Evolutionary conservation across 2,329 filamentous ascomycete species (phyloP).

Genomic region (Ophiostoma sp.): DNA sequence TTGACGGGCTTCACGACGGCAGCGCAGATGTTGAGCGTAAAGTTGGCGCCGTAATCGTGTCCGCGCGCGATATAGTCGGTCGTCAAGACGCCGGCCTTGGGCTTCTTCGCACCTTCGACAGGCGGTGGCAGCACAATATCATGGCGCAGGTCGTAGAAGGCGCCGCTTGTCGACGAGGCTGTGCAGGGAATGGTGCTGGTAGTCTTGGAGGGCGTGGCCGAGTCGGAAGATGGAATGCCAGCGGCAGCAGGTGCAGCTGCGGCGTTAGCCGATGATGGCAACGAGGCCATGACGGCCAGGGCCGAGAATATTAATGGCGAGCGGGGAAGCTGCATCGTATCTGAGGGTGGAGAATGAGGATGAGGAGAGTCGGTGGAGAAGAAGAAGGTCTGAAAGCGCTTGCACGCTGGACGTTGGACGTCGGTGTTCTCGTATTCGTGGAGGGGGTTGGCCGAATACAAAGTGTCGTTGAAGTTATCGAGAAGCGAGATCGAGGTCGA

Average conservation of each 20-base stretch:
- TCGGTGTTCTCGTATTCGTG: neutral
- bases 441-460: neutral
- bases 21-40: conserved; percentile 79
- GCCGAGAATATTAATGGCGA: conserved; percentile 22
- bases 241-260: neutral
- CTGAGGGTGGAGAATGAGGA: neutral
- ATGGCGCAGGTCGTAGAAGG: conserved; percentile 60
- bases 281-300: conserved; percentile 18
- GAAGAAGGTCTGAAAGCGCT: neutral
- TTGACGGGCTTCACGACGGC: conserved; percentile 68
- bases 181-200: conserved; percentile 54
- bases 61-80: conserved; percentile 66
- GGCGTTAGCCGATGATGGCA: conserved; percentile 4
- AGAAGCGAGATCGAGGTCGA: neutral
- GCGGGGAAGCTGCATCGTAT: conserved; percentile 24
- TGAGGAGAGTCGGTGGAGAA: neutral
- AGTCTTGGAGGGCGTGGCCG: conserved; percentile 31
- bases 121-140: conserved; percentile 49
- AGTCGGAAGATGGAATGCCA: neutral
- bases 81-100: conserved; percentile 44
- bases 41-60: conserved; percentile 77
- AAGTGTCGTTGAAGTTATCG: neutral
- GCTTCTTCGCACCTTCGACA: conserved; percentile 48
- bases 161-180: conserved; percentile 56
- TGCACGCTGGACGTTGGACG: neutral